phyloP scores from a whole-genome alignment of 2,329 filamentous ascomycete genomes.

The Xylaria sp. region DNA sequence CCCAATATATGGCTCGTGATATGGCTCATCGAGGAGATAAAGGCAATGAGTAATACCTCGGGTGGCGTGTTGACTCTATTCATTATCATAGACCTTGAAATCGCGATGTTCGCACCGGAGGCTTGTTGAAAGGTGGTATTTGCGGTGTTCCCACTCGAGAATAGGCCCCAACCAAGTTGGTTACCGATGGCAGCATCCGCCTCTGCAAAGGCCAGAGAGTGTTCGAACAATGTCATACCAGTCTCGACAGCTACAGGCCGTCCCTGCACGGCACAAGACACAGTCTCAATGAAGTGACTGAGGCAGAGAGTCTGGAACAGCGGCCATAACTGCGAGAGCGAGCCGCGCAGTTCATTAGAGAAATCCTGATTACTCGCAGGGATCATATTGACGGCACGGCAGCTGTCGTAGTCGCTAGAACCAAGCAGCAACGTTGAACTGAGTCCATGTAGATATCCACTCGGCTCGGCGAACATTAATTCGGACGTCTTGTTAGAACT shows the following conservation, averaged over 20 bases:
- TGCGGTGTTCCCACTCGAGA: conserved; percentile 59
- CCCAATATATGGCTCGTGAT: conserved; percentile 86
- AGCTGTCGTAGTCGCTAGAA: conserved; percentile 79
- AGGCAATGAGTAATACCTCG: conserved; percentile 85
- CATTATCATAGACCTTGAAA: conserved; percentile 75
- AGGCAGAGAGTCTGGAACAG: conserved; percentile 76
- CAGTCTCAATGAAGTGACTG: conserved; percentile 88
- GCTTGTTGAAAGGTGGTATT: conserved; percentile 58
- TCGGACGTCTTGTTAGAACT: conserved; percentile 72
- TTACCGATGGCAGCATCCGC: conserved; percentile 88
- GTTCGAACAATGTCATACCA: conserved; percentile 96
- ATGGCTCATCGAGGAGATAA: conserved; percentile 91
- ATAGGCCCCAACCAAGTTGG: conserved; percentile 77
- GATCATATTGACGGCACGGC: conserved; percentile 78
- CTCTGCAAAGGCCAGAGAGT: conserved; percentile 94
- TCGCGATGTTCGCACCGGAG: conserved; percentile 57
- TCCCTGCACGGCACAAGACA: conserved; percentile 89
- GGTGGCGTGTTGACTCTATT: conserved; percentile 87
- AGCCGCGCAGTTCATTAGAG: conserved; percentile 73
- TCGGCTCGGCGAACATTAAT: conserved; percentile 76
- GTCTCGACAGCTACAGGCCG: conserved; percentile 84
- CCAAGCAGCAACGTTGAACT: conserved; percentile 79
- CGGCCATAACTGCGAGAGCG: conserved; percentile 80
- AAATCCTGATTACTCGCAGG: conserved; percentile 63
- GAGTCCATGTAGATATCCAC: conserved; percentile 75